Conservation (phyloP, 2,329 filamentous ascomycete genomes). For the Curvularia verruculosa region DNA sequence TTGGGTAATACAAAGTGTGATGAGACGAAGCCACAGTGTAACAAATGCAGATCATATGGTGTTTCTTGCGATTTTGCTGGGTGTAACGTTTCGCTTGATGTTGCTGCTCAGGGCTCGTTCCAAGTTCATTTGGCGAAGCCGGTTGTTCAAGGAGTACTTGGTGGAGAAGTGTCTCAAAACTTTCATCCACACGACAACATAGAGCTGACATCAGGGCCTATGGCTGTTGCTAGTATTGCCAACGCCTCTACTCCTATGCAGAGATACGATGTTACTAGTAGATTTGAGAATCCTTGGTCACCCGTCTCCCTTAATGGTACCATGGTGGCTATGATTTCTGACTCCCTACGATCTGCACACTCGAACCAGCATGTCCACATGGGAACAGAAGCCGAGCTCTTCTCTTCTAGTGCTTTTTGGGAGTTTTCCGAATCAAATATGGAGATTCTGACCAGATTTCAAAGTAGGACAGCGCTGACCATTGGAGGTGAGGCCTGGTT, state of each 20-base stretch:
- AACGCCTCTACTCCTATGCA: neutral
- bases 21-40: conserved; percentile 58
- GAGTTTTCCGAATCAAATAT: conserved; percentile 26
- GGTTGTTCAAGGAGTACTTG: neutral
- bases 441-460: conserved; percentile 52
- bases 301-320: conserved; percentile 23
- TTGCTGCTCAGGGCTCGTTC: neutral
- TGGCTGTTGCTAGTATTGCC: neutral
- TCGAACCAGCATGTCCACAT: neutral
- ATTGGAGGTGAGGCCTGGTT: conserved; percentile 37
- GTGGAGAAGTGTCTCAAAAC: neutral
- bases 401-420: conserved; percentile 14
- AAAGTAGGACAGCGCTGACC: conserved; percentile 52
- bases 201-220: neutral
- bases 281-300: conserved; percentile 2
- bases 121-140: neutral
- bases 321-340: conserved; percentile 22
- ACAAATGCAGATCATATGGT: conserved; percentile 56
- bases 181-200: neutral
- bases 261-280: neutral
- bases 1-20: conserved; percentile 55
- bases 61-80: conserved; percentile 54
- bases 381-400: neutral
- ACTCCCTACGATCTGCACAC: conserved; percentile 10
- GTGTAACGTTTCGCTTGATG: neutral